Conservation (phyloP, 2,329 filamentous ascomycete species). For the Penicillium carneum region DNA sequence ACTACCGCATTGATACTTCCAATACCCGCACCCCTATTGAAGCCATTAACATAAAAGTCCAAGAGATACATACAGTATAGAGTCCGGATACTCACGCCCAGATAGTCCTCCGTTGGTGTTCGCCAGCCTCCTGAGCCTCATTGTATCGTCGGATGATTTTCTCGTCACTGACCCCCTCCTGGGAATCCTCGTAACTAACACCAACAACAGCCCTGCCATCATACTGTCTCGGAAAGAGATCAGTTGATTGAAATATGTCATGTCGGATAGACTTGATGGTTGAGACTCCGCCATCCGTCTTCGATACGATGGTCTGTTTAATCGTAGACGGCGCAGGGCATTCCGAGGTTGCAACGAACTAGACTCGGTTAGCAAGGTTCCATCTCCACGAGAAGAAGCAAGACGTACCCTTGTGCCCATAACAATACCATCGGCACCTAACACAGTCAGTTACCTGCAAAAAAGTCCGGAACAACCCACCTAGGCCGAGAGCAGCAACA, state of each 20-base stretch:
- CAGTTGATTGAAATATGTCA: constrained; percentile 34
- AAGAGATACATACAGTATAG: background rate
- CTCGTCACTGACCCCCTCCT: constrained; percentile 24
- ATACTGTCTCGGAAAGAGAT: constrained; percentile 32
- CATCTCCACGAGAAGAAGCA: background rate
- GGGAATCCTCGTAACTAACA: constrained; percentile 25
- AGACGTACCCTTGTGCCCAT: constrained; percentile 34
- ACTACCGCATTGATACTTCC: constrained; percentile 29
- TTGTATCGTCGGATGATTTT: constrained; percentile 32
- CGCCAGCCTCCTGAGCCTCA: constrained; percentile 24
- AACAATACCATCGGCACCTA: constrained; percentile 33
- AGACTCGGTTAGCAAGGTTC: constrained; percentile 34
- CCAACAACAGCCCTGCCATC: constrained; percentile 32
- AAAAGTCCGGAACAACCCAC: constrained; percentile 44
- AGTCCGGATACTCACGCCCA: constrained; percentile 29
- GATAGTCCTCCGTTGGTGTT: constrained; percentile 30
- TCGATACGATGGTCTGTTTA: constrained; percentile 53
- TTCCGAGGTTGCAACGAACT: constrained; percentile 57
- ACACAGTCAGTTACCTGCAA: constrained; percentile 38
- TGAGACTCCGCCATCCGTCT: constrained; percentile 55
- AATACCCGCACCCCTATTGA: constrained; percentile 27
- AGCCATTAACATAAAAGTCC: background rate
- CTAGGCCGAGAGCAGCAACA: constrained; percentile 63
- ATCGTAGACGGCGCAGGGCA: constrained; percentile 52
- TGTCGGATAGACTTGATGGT: constrained; percentile 55